Evolutionary conservation across 352 stramenopile species (phyloP).

Genomic region (Detonula confervacea): DNA sequence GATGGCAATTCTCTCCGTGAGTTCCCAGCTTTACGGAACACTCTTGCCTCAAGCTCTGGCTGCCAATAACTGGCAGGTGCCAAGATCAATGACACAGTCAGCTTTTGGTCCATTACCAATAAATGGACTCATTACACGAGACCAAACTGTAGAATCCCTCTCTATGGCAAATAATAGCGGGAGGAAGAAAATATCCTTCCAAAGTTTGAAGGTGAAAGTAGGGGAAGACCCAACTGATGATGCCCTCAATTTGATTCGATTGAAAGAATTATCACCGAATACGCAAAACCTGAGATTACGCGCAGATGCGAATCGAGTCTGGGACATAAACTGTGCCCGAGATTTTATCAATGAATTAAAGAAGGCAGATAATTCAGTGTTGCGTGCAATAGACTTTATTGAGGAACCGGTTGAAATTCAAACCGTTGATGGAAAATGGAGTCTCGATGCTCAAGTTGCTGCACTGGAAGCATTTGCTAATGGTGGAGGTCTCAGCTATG

Average conservation of each 20-base stretch:
- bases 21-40: slow-evolving; percentile 56
- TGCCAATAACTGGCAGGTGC: slow-evolving; percentile 29
- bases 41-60: slow-evolving; percentile 67
- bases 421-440: slow-evolving; percentile 45
- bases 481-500: slow-evolving; percentile 65
- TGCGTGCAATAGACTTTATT: slow-evolving; percentile 73
- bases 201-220: slow-evolving; percentile 81
- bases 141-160: not conserved
- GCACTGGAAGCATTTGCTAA: slow-evolving; percentile 64
- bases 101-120: slow-evolving; percentile 49
- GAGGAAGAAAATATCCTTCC: slow-evolving; percentile 44
- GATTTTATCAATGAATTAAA: slow-evolving; percentile 65
- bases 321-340: slow-evolving; percentile 53
- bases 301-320: slow-evolving; percentile 79
- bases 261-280: slow-evolving; percentile 24
- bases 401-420: slow-evolving; percentile 80
- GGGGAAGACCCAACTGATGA: slow-evolving; percentile 49
- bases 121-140: slow-evolving; percentile 76
- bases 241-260: slow-evolving; percentile 44
- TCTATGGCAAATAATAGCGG: not conserved
- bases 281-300: slow-evolving; percentile 49
- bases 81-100: slow-evolving; percentile 1
- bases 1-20: slow-evolving; percentile 79
- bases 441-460: slow-evolving; percentile 58
- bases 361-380: slow-evolving; percentile 19